A percentile compares a stretch with the other conserved stretches of the same genome.
Conservation (phyloP, 148 eudicot species). For the Persicaria maculosa region DNA sequence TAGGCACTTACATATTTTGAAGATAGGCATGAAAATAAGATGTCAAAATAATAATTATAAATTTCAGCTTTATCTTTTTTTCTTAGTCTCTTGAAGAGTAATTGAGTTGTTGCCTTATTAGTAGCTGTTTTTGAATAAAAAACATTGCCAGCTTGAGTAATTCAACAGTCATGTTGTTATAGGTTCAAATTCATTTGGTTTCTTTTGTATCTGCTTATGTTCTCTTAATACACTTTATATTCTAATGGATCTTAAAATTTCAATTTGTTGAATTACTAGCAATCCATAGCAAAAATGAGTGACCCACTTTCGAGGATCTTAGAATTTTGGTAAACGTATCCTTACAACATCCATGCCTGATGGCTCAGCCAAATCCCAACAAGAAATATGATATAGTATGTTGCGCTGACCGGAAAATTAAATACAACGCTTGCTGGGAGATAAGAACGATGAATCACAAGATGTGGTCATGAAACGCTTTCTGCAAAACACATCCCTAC, state of each 20-base stretch:
- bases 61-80: no score
- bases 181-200: no score
- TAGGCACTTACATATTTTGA: no score
- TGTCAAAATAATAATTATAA: no score
- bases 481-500: slow-evolving; percentile 48
- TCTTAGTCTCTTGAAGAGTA: no score
- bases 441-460: slow-evolving; percentile 24
- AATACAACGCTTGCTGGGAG: slow-evolving; percentile 20
- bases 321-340: slow-evolving; percentile 41
- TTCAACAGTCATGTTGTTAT: no score
- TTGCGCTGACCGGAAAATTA: slow-evolving; percentile 20
- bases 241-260: background rate
- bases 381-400: slow-evolving; percentile 33
- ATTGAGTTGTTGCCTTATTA: no score
- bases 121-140: no score
- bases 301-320: slow-evolving; percentile 52
- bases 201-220: no score
- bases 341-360: slow-evolving; percentile 61
- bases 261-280: slow-evolving; percentile 32
- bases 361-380: slow-evolving; percentile 26
- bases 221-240: no score
- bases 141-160: no score
- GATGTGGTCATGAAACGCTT: slow-evolving; percentile 38
- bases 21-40: no score
- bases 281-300: slow-evolving; percentile 45